phyloP scores from a whole-genome alignment of 495 filamentous ascomycete species.

The Melanomma pulvis-pyrius region DNA sequence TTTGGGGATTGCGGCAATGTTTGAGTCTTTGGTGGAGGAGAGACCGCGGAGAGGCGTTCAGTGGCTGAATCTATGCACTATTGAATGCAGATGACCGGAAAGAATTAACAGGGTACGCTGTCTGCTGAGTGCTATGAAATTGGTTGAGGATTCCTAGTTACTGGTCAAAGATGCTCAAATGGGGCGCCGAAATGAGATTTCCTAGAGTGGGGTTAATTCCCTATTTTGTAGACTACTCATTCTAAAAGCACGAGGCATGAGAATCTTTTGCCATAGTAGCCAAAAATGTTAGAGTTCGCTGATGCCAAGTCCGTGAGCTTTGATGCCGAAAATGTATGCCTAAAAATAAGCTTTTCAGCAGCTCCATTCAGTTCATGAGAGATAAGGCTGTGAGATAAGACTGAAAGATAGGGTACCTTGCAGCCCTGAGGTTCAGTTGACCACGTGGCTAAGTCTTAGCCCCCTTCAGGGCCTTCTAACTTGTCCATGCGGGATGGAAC shows the following conservation, averaged over 20 bases:
- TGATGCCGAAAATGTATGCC: background rate
- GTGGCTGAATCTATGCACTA: conserved; percentile 19
- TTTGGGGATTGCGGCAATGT: conserved; percentile 9
- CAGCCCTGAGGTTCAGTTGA: conserved; percentile 11
- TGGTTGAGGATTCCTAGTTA: background rate
- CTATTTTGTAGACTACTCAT: background rate
- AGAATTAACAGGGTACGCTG: background rate
- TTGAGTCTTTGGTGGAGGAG: background rate
- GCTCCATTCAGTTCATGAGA: background rate
- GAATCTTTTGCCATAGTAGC: background rate
- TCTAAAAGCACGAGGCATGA: background rate
- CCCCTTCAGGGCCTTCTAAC: background rate
- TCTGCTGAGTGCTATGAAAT: background rate
- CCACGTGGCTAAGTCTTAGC: background rate
- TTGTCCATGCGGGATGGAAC: background rate
- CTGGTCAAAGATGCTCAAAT: background rate
- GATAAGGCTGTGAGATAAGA: background rate
- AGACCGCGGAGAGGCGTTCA: conserved; percentile 9
- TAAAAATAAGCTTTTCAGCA: conserved; percentile 15
- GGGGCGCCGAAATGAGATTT: too few relatives aligned
- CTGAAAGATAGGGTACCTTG: conserved; percentile 4
- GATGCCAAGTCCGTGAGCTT: conserved; percentile 1
- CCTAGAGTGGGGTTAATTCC: background rate
- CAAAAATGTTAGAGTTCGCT: background rate
- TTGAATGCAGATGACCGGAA: conserved; percentile 22